Evolutionary conservation across 2,329 filamentous ascomycete species (phyloP).

Genomic region (Xylariales sp.): DNA sequence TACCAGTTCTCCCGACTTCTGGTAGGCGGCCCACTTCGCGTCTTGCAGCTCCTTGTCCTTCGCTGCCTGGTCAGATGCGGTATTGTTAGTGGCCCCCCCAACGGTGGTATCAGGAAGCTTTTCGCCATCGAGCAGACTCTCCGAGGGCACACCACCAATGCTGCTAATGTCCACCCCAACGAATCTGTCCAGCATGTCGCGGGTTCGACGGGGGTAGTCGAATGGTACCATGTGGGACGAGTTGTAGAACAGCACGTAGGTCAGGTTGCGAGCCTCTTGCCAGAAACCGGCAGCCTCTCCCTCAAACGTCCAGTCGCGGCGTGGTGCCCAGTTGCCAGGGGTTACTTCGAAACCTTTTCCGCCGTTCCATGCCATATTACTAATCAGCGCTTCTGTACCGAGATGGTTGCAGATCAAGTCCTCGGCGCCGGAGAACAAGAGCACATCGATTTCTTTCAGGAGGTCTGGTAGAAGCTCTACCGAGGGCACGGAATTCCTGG

Average conservation of each 20-base stretch:
- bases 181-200: constrained; percentile 97
- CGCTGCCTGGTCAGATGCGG: constrained; percentile 60
- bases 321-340: constrained; percentile 85
- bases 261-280: constrained; percentile 90
- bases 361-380: constrained; percentile 86
- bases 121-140: constrained; percentile 81
- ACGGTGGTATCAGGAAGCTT: constrained; percentile 75
- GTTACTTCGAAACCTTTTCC: constrained; percentile 86
- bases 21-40: constrained; percentile 85
- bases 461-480: constrained; percentile 72
- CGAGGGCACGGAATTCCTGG: constrained; percentile 66
- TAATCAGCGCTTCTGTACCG: constrained; percentile 86
- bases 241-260: constrained; percentile 94
- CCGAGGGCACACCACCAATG: constrained; percentile 75
- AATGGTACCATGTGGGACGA: constrained; percentile 98
- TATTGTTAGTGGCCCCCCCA: constrained; percentile 60
- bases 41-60: constrained; percentile 70
- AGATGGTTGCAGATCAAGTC: constrained; percentile 97
- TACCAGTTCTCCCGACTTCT: constrained; percentile 79
- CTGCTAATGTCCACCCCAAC: constrained; percentile 86
- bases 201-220: constrained; percentile 77
- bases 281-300: constrained; percentile 83
- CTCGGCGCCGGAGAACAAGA: constrained; percentile 89
- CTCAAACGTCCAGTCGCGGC: constrained; percentile 91
- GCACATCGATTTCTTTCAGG: constrained; percentile 68